A percentile compares a stretch with the other conserved stretches of the same genome.
These are phyloP conservation scores for Gossypium schwendimanii DNA, from an alignment of 441 rosid species.

Conservation along the genomic window DNA sequence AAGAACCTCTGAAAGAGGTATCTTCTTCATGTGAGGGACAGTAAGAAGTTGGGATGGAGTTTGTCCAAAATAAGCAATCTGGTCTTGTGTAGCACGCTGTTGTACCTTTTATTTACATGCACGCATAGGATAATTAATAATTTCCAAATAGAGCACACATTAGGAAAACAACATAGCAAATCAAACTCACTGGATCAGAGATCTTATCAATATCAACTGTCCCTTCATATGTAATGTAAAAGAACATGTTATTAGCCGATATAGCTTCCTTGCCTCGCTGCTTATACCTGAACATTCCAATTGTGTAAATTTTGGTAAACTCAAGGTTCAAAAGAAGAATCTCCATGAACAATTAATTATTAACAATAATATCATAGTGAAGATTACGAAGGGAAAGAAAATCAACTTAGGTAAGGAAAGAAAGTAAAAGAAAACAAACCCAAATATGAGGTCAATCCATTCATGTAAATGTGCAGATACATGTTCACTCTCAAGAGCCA, in stretches of 20 bases:
- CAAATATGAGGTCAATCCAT: constrained; percentile 98
- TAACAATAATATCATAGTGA: neutral
- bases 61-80: constrained; percentile 98
- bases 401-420: constrained; percentile 7
- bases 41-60: constrained; percentile 96
- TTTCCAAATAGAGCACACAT: constrained; percentile 15
- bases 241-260: constrained; percentile 89
- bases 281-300: constrained; percentile 60
- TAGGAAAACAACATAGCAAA: constrained; percentile 8
- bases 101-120: constrained; percentile 54
- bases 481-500: constrained; percentile 96
- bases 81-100: constrained; percentile 94
- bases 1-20: constrained; percentile 79
- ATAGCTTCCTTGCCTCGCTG: constrained; percentile 99
- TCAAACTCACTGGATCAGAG: constrained; percentile 66
- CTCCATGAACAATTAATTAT: neutral
- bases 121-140: constrained; percentile 19
- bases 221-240: constrained; percentile 97
- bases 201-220: constrained; percentile 91
- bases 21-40: constrained; percentile 77
- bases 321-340: neutral
- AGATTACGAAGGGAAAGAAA: constrained; percentile 17
- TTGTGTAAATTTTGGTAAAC: constrained; percentile 10
- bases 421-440: constrained; percentile 40
- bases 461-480: constrained; percentile 94